Base-by-base conservation (phyloP, 495 filamentous ascomycete genomes). In the Trichoderma virens region DNA sequence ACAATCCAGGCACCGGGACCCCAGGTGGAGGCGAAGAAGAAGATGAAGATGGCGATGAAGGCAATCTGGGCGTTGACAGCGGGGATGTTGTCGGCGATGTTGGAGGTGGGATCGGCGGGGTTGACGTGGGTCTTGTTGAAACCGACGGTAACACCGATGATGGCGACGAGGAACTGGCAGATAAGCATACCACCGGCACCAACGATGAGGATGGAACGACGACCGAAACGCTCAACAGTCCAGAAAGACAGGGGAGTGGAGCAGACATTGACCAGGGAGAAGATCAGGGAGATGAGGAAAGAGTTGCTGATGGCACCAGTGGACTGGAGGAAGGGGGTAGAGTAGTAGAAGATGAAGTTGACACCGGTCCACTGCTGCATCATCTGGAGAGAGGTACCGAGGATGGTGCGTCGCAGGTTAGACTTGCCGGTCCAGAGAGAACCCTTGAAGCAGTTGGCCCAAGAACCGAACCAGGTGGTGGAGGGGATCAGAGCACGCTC, bases 1-100 rank as follows among this genome's bases (percentile, higher is more conserved):
- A 90, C 82, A 65, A 91, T 86, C 88, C 88, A 90, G 62, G 83
- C 87, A 64, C 65, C 78, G n/a, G 88, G 87, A 62, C 88, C 88
- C 88, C 87, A 91, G 4, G 85, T 85, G 16, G 77, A 80, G 27
- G 88, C 88, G 70, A 89, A 90, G 77, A 86, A 85, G 72, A 87
- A 83, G 67, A 90, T 88, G 81, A 90, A 90, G 76, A 90, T 84
- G 73, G 86, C 86, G 63, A 87, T 83, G 71, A 89, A 90, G 1
- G 88, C 81, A 59, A 90, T 85, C 64, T 80, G 78, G 8, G 82
- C 77, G 28, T 73, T 72, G 63, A 82, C 45, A n/a, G 45, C 62
- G 28, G 28, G 16, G 23, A 25, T 28, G 51, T 64, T 45, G 32
- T 43, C 13, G 59, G 54, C 23, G 25, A 80, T 43, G 3, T 67